A percentile compares a stretch with the other conserved stretches of the same genome.
Conservation (phyloP, 352 stramenopile species). For the Globisporangium uncinulatum region DNA sequence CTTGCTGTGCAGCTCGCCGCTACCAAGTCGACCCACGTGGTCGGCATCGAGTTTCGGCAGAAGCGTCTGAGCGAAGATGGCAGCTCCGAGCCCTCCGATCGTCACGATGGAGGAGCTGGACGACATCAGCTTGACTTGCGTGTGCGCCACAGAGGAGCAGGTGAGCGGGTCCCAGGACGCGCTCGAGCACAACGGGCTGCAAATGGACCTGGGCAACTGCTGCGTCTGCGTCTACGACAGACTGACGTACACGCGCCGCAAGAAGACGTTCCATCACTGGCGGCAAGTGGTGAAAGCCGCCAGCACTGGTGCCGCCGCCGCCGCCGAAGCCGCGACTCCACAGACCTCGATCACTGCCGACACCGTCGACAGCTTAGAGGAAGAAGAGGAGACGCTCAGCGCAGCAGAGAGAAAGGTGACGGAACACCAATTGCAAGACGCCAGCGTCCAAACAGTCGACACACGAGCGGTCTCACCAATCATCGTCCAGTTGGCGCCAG, state of each 20-base stretch:
- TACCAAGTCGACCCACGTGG: neutral
- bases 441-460: neutral
- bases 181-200: conserved; percentile 18
- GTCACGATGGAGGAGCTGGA: conserved; percentile 61
- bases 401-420: neutral
- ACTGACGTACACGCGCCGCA: conserved; percentile 68
- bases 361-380: too few relatives aligned
- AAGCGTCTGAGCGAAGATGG: neutral
- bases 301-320: conserved; percentile 6
- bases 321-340: conserved; percentile 2
- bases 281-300: conserved; percentile 29
- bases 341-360: neutral
- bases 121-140: conserved; percentile 49
- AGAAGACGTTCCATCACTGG: conserved; percentile 77
- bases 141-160: conserved; percentile 41
- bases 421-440: neutral
- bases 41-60: neutral
- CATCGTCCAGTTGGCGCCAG: conserved; percentile 19
- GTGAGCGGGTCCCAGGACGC: conserved; percentile 26
- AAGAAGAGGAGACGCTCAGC: neutral
- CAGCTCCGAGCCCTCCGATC: conserved; percentile 5
- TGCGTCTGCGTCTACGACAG: conserved; percentile 66
- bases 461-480: neutral
- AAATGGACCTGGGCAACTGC: conserved; percentile 36
- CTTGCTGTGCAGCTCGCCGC: neutral